These are phyloP conservation scores for Pharus latifolius DNA, from an alignment of 176 grass and related monocot species.

Conservation along the genomic window DNA sequence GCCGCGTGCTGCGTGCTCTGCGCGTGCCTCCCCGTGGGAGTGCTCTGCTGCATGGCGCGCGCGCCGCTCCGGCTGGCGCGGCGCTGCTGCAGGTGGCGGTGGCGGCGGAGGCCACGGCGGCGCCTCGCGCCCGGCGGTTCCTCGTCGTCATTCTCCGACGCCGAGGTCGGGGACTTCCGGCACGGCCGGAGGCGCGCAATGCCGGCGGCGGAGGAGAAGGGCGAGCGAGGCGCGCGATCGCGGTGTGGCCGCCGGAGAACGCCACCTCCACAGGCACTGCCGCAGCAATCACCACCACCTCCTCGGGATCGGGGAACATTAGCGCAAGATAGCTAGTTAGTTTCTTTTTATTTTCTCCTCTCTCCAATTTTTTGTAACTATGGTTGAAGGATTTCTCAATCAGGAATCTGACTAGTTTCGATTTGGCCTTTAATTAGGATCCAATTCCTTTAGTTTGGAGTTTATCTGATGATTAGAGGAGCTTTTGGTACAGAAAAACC, in stretches of 20 bases:
- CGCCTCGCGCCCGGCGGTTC: constrained; percentile 6
- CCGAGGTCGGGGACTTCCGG: constrained; percentile 37
- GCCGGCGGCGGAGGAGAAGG: neutral
- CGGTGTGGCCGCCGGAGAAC: neutral
- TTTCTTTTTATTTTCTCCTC: neutral
- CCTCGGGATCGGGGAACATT: constrained; percentile 3
- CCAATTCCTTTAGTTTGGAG: too few species aligned
- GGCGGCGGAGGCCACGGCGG: neutral
- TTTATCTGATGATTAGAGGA: neutral
- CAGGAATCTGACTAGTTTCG: neutral
- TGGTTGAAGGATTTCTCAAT: neutral
- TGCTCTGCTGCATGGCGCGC: constrained; percentile 49
- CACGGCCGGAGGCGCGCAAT: constrained; percentile 12
- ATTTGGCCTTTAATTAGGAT: neutral
- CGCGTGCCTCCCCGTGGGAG: constrained; percentile 51
- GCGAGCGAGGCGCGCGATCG: neutral
- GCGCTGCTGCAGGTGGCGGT: constrained; percentile 14
- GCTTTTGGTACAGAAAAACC: neutral
- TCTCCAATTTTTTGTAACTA: constrained; percentile 13
- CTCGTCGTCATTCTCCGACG: constrained; percentile 61
- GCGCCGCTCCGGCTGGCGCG: constrained; percentile 38
- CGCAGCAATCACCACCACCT: constrained; percentile 3
- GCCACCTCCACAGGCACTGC: neutral
- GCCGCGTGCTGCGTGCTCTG: constrained; percentile 49
- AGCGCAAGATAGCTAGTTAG: constrained; percentile 8